Base-by-base conservation (phyloP, 805 yeast species). In the Yarrowia deformans region DNA sequence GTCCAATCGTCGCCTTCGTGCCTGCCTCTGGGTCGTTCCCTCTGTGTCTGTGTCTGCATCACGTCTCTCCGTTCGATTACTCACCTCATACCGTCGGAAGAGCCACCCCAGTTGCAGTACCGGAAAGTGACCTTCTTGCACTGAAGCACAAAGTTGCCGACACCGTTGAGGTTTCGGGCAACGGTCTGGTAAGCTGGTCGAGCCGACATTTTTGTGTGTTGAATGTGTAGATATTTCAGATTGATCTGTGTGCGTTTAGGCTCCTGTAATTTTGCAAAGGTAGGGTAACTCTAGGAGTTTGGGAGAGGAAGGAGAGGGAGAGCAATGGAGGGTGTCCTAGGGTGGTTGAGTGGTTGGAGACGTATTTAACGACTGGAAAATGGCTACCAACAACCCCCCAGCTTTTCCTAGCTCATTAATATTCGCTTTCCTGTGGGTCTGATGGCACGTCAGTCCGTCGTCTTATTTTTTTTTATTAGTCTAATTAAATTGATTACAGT, bases 61-160 rank as follows among this genome's bases (percentile, higher is more conserved):
- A 4, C 8, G 13, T 14, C 13, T 16, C 18, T 42, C 46, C 19
- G 5, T 8, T 37, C 10, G 19, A 23, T 0, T 39, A 66, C 74
- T 34, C 69, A 73, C 70, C 82, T 83, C 81, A 93, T 85, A 3
- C 98, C 98, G 67, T 83, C 83, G 0, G 98, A 93, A 2, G 97
- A 90, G 29, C 98, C 98, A 52, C 98, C 98, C 89, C 96, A 90
- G 83, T 95, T 93, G 81, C 97, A 93, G 80, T 88, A 95, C 71
- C 90, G 89, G 56, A 95, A 78, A 0, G 89, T 84, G 67, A 95
- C 84, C 75, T 85, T 87, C 74, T 85, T 87, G 81, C 98, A 93
- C 70, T 82, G 79, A 69, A 74, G 79, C 40, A 75, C 76, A 66
- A 78, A 79, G 40, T 77, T 70, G 35, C 81, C 80, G 29, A 79